phyloP scores from a whole-genome alignment of 192 early-diverging fungal genomes.

The Obelidium mucronatum region DNA sequence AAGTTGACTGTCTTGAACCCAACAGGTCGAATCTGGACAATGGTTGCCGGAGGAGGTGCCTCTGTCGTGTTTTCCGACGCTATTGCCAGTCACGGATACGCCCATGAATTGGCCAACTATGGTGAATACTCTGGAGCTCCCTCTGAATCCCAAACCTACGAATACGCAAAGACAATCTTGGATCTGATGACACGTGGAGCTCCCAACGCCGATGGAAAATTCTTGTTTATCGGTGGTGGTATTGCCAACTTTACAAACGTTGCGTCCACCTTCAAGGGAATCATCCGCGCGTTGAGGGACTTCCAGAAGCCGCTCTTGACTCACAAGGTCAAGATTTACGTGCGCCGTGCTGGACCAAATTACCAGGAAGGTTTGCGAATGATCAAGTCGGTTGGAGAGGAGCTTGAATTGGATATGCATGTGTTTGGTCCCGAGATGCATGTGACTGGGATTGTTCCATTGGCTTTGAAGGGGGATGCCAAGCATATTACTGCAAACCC shows the following conservation, averaged over 20 bases:
- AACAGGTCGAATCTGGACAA: conserved; percentile 97
- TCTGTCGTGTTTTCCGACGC: conserved; percentile 98
- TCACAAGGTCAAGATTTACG: conserved; percentile 93
- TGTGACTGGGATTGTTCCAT: conserved; percentile 98
- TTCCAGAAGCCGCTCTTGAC: conserved; percentile 87
- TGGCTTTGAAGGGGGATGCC: conserved; percentile 80
- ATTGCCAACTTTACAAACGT: conserved; percentile 99
- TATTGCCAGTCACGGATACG: conserved; percentile 95
- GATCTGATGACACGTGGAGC: conserved; percentile 96
- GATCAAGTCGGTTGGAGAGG: conserved; percentile 93
- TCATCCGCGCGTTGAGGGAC: conserved; percentile 92
- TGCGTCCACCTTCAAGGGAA: conserved; percentile 98
- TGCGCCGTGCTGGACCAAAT: conserved; percentile 98
- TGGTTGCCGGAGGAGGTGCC: conserved; percentile 99
- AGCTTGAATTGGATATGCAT: conserved; percentile 91
- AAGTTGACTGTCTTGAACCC: conserved; percentile 98
- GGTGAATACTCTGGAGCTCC: conserved; percentile 99
- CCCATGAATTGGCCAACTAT: conserved; percentile 97
- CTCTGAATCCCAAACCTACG: conserved; percentile 98
- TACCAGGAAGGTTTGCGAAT: conserved; percentile 98
- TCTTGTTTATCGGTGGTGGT: conserved; percentile 98
- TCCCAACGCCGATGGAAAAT: conserved; percentile 88
- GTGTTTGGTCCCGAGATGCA: conserved; percentile 98
- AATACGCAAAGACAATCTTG: conserved; percentile 98
- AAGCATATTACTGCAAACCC: conserved; percentile 48